Conservation (phyloP, 768 basidiomycete genomes). For the Boletus reticuloceps region DNA sequence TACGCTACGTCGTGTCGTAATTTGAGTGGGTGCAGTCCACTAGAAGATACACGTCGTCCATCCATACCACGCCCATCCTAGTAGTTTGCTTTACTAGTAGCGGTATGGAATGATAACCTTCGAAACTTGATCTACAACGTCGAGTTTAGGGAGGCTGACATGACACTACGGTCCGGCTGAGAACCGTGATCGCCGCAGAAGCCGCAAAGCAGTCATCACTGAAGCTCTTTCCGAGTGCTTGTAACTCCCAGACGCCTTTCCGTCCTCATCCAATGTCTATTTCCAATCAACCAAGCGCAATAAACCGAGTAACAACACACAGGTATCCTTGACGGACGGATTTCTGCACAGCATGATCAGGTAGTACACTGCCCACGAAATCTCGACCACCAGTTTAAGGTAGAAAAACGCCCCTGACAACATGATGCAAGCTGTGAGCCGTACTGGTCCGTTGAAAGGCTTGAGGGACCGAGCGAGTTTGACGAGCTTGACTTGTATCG, state of each 20-base stretch:
- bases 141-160: no score
- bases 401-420: conserved; percentile 29
- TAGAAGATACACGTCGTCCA: no score
- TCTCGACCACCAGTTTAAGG: conserved; percentile 24
- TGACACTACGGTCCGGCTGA: no score
- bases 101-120: neutral
- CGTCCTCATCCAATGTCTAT: conserved; percentile 18
- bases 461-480: conserved; percentile 25
- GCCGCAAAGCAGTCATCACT: no score
- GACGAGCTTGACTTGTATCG: conserved; percentile 30
- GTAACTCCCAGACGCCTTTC: no score
- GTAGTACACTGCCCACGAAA: conserved; percentile 28
- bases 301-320: conserved; percentile 19
- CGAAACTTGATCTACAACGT: no score
- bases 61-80: neutral
- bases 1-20: neutral
- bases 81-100: neutral
- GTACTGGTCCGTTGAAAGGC: conserved; percentile 25
- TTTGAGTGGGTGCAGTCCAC: neutral
- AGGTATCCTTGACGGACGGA: conserved; percentile 25
- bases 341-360: conserved; percentile 26
- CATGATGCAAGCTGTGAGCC: conserved; percentile 22
- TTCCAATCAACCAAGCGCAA: conserved; percentile 31
- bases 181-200: no score
- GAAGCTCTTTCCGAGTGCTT: no score